These are phyloP conservation scores for Termitomyces sp. DNA, from an alignment of 768 basidiomycete genomes.

Conservation along the genomic window DNA sequence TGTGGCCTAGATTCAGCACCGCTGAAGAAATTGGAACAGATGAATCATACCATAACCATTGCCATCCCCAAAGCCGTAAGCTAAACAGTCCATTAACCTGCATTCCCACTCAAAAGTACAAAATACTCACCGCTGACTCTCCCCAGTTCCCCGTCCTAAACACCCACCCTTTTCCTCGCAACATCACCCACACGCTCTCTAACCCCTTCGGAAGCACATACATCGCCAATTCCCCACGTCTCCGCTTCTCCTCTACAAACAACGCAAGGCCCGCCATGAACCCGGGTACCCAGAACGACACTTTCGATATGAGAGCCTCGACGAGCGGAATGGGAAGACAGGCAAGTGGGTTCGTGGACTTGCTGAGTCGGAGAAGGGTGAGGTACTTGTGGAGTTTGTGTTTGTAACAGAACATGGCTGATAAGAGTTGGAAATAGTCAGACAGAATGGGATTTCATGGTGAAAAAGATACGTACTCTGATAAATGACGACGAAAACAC, in stretches of 20 bases:
- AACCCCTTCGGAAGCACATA: conserved; percentile 86
- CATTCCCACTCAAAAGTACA: conserved; percentile 1
- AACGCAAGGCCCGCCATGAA: conserved; percentile 72
- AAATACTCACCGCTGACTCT: conserved; percentile 52
- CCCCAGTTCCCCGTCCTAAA: conserved; percentile 68
- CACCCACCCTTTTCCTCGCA: conserved; percentile 72
- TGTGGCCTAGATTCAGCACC: conserved; percentile 23
- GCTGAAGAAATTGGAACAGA: neutral
- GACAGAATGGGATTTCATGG: neutral
- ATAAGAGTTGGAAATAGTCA: neutral
- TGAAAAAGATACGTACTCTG: conserved; percentile 51
- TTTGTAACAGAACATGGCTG: conserved; percentile 67
- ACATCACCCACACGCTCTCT: conserved; percentile 86
- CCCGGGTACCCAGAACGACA: conserved; percentile 73
- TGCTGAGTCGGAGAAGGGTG: conserved; percentile 23
- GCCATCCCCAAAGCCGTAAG: conserved; percentile 79
- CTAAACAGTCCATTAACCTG: conserved; percentile 20
- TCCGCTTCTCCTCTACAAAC: conserved; percentile 82
- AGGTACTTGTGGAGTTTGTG: conserved; percentile 53
- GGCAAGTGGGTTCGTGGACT: conserved; percentile 29
- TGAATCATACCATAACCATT: conserved; percentile 76
- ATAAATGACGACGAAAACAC: conserved; percentile 76
- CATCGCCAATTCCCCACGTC: conserved; percentile 92
- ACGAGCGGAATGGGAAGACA: conserved; percentile 42
- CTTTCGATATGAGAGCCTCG: conserved; percentile 60